phyloP scores from a whole-genome alignment of 2,329 filamentous ascomycete species.

The Fusarium sp. region DNA sequence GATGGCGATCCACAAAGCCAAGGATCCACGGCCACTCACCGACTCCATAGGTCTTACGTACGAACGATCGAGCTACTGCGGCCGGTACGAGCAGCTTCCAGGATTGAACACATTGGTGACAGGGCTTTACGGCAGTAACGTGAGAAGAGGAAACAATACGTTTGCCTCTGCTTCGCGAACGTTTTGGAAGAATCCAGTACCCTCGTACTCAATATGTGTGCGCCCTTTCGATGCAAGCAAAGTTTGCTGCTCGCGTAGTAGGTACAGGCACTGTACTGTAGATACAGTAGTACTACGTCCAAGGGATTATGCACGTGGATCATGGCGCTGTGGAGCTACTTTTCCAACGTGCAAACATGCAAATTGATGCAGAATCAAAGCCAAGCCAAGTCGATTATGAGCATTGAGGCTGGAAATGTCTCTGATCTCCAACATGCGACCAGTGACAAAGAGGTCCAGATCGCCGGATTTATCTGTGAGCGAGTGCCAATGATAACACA shows the following conservation, averaged over 20 bases:
- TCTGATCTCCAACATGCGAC: conserved; percentile 17
- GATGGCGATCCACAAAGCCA: conserved; percentile 35
- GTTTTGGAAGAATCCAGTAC: neutral
- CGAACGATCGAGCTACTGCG: conserved; percentile 44
- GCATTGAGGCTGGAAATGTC: conserved; percentile 37
- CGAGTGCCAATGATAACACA: conserved; percentile 38
- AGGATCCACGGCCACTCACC: conserved; percentile 46
- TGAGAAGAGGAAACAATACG: conserved; percentile 10
- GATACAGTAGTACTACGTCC: neutral
- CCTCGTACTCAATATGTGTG: neutral
- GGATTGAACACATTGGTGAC: conserved; percentile 16
- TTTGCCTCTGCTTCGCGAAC: neutral
- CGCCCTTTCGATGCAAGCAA: conserved; percentile 5
- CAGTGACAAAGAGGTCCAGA: conserved; percentile 32
- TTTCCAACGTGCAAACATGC: neutral
- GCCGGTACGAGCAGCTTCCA: conserved; percentile 31
- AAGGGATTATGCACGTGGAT: conserved; percentile 31
- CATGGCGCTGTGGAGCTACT: conserved; percentile 18
- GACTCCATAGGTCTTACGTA: conserved; percentile 44
- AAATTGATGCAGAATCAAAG: neutral
- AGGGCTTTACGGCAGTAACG: conserved; percentile 26
- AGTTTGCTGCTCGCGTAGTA: conserved; percentile 8
- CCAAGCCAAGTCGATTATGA: conserved; percentile 10
- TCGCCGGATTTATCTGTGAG: conserved; percentile 30
- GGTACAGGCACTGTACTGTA: conserved; percentile 14